These are phyloP conservation scores for Solanum aculeatissimum DNA, from an alignment of 305 asterid genomes.

Conservation along the genomic window DNA sequence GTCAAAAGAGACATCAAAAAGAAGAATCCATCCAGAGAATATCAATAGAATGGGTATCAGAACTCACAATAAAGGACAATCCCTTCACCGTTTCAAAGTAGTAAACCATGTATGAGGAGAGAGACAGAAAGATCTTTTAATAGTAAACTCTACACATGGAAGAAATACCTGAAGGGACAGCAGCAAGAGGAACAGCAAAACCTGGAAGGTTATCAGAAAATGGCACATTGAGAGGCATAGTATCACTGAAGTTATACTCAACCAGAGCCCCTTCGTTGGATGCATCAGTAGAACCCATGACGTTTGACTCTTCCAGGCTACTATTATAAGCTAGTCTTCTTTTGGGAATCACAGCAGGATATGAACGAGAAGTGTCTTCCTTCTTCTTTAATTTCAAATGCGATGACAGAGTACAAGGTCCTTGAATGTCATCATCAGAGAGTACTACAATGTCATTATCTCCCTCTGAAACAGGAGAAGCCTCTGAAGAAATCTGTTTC, in stretches of 20 bases:
- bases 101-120: neutral
- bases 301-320: neutral
- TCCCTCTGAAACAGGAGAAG: conserved; percentile 1
- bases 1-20: neutral
- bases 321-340: neutral
- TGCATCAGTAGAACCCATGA: neutral
- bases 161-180: neutral
- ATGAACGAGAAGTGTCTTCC: neutral
- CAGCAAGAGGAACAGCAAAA: neutral
- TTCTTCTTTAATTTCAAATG: neutral
- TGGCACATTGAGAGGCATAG: neutral
- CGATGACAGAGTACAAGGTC: neutral
- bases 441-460: neutral
- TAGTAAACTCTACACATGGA: conserved; percentile 4
- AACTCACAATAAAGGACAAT: neutral
- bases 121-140: neutral
- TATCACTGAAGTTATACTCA: neutral
- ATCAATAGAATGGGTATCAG: neutral
- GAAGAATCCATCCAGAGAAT: neutral
- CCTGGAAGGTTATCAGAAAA: neutral
- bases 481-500: conserved; percentile 8
- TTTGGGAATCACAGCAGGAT: neutral
- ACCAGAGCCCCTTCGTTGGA: neutral
- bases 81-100: neutral
- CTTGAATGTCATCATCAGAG: conserved; percentile 8